Evolutionary conservation across 192 early-diverging fungal genomes (phyloP), one percentile per base, ranked within the genome.

Genomic region (Coemansia sp.): DNA sequence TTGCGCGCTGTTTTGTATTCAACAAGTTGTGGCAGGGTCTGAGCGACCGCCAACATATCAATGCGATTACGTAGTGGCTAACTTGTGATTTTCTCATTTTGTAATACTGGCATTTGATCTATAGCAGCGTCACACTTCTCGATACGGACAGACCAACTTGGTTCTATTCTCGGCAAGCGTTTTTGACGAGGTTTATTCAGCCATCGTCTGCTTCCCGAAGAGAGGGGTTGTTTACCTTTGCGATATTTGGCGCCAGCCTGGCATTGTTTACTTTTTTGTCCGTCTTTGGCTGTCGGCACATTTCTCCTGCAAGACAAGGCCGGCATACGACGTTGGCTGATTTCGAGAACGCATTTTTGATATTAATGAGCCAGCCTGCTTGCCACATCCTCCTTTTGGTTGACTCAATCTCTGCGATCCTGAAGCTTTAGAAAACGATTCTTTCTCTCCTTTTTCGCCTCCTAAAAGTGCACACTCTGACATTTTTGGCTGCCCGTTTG

Each of bases 211-310:
- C 28, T 54, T 54, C 28, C 15, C 34, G 52, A 54, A 54, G 25
- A 24, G n/a, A 44, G 38, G n/a, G 52, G 36, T 15, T 52, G 61
- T 54, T 63, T 54, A 63, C 38, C 38, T 23, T 48, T 60, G n/a
- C 58, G 40, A 28, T n/a, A 28, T 25, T 42, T 4, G 31, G 25
- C 14, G 37, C 51, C 51, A 24, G 61, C 1, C 24, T 18, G 61
- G 40, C 51, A 25, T 63, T 54, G 61, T 63, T 54, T 63, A 54
- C 48, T 28, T 15, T 54, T 54, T 38, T 50, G 3, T 55, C 63
- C 4, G 28, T 31, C 17, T 37, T 40, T 49, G 40, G 7, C 4
- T 12, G 17, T 24, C 24, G 37, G 21, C 37, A 23, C 20, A 38
- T 37, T 44, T 44, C 28, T 54, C 10, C 28, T 54, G 28, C 52